A percentile compares a stretch with the other conserved stretches of the same genome.
These are phyloP conservation scores for Beauveria asiatica DNA, from an alignment of 2,329 filamentous ascomycete species.

Conservation along the genomic window DNA sequence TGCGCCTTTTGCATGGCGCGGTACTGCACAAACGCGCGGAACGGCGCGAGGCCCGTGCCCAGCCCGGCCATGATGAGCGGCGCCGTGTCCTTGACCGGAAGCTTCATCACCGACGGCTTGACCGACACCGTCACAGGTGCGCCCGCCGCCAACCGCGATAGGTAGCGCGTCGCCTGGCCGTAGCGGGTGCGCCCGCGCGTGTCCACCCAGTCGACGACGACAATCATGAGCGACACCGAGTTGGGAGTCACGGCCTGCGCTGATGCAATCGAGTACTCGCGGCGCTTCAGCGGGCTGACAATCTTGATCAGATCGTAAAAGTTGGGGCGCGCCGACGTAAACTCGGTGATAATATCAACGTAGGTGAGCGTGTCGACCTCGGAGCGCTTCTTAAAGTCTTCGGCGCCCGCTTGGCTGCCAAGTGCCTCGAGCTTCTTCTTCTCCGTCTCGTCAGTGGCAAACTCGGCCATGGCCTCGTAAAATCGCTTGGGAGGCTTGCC, in stretches of 20 bases:
- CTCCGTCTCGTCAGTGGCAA: constrained; percentile 73
- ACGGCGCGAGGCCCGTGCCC: constrained; percentile 96
- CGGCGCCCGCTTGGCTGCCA: constrained; percentile 68
- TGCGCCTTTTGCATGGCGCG: constrained; percentile 97
- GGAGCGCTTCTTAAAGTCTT: constrained; percentile 83
- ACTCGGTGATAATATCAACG: constrained; percentile 83
- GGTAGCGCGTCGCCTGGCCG: constrained; percentile 87
- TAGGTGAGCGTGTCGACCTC: constrained; percentile 90
- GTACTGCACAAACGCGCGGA: constrained; percentile 97
- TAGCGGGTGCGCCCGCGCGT: constrained; percentile 78
- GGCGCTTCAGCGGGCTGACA: constrained; percentile 84
- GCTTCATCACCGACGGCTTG: constrained; percentile 98
- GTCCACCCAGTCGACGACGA: constrained; percentile 94
- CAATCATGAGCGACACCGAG: constrained; percentile 89
- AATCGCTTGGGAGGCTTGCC: constrained; percentile 96
- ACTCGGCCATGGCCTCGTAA: constrained; percentile 86
- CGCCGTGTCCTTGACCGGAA: constrained; percentile 78
- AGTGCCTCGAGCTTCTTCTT: constrained; percentile 71
- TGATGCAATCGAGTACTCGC: constrained; percentile 98
- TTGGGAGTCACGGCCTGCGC: constrained; percentile 89
- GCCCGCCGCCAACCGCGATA: constrained; percentile 67
- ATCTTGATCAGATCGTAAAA: constrained; percentile 87
- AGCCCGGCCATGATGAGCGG: constrained; percentile 98
- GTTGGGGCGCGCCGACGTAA: constrained; percentile 75
- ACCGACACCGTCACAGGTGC: constrained; percentile 81